phyloP scores from a whole-genome alignment of 495 filamentous ascomycete species.

The Lindgomyces ingoldianus region DNA sequence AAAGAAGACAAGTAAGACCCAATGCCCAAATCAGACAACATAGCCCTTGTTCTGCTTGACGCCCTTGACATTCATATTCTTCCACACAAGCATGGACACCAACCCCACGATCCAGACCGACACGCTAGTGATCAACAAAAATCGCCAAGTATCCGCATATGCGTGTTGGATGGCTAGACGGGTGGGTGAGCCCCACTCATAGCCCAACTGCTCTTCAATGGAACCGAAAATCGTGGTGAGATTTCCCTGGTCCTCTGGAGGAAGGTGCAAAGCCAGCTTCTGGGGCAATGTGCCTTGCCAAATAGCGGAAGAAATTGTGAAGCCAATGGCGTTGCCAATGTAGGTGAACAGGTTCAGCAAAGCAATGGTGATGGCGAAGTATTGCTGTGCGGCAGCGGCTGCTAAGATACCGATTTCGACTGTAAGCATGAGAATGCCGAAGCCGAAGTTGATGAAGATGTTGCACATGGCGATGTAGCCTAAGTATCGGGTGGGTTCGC shows the following conservation, averaged over 20 bases:
- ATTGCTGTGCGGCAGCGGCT: constrained; percentile 57
- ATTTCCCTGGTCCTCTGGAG: constrained; percentile 47
- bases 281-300: constrained; percentile 63
- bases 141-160: constrained; percentile 34
- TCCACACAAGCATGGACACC: constrained; percentile 28
- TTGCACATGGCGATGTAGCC: constrained; percentile 75
- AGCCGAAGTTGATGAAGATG: constrained; percentile 72
- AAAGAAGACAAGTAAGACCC: too few species aligned
- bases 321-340: constrained; percentile 68
- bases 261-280: constrained; percentile 57
- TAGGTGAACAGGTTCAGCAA: constrained; percentile 60
- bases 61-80: constrained; percentile 27
- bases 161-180: constrained; percentile 37
- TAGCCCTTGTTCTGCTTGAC: constrained; percentile 28
- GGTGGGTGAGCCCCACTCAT: constrained; percentile 30
- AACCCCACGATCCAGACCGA: constrained; percentile 23
- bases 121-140: constrained; percentile 36
- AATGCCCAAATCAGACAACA: constrained; percentile 11
- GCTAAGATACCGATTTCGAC: constrained; percentile 70
- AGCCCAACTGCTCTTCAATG: constrained; percentile 41
- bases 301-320: constrained; percentile 62
- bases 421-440: constrained; percentile 63
- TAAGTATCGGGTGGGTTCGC: constrained; percentile 55
- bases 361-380: constrained; percentile 66
- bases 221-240: constrained; percentile 54